phyloP scores from a whole-genome alignment of 208 protist species.

The Crithidia bombi region DNA sequence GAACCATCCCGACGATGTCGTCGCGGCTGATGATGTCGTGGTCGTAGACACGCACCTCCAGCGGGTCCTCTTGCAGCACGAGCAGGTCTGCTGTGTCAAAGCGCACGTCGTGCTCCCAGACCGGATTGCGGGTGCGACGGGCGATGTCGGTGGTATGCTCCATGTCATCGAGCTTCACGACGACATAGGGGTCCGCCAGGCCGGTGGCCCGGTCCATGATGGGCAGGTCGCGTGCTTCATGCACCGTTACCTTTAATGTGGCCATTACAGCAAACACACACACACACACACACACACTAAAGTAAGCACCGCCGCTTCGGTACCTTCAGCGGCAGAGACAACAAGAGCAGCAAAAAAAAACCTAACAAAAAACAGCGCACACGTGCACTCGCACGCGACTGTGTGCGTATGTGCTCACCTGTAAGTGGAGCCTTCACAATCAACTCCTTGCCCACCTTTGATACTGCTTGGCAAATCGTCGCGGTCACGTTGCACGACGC shows the following conservation, averaged over 20 bases:
- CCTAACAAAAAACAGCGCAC: too few species aligned
- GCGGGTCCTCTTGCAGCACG: constrained; percentile 93
- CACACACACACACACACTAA: background rate
- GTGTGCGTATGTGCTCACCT: too few species aligned
- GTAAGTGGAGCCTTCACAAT: too few species aligned
- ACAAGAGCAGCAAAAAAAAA: too few species aligned
- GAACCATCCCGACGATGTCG: constrained; percentile 94
- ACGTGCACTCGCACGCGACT: too few species aligned
- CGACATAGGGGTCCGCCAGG: constrained; percentile 91
- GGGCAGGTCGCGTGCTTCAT: constrained; percentile 91
- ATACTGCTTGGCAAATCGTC: too few species aligned
- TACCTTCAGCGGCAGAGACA: too few species aligned
- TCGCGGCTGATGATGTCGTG: constrained; percentile 96
- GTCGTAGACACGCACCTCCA: constrained; percentile 95
- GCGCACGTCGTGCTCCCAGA: constrained; percentile 83
- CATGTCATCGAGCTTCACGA: constrained; percentile 74
- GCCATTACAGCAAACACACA: constrained; percentile 59
- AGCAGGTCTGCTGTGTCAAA: constrained; percentile 88
- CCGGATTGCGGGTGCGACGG: constrained; percentile 75
- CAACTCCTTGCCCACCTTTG: too few species aligned
- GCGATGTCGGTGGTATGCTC: constrained; percentile 84
- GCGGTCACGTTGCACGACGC: too few species aligned
- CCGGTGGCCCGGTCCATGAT: constrained; percentile 91
- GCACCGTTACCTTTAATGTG: constrained; percentile 89
- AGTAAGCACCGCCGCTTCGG: too few species aligned